These are phyloP conservation scores for Paecilomyces variotii DNA, from an alignment of 2,329 filamentous ascomycete genomes.

Conservation along the genomic window DNA sequence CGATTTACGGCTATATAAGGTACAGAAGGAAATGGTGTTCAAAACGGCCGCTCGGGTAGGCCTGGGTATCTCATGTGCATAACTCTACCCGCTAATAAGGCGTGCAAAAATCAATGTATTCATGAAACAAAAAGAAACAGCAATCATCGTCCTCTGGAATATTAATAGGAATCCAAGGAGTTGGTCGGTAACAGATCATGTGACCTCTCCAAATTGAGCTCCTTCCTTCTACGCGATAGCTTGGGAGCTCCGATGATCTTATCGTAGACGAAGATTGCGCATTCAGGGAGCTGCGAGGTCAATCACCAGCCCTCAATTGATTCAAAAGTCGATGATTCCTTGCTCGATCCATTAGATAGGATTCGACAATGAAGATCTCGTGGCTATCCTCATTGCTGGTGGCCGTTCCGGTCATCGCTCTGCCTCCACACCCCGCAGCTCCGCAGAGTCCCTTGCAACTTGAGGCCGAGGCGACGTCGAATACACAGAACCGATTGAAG, in stretches of 20 bases:
- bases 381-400: not conserved
- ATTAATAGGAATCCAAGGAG: not conserved
- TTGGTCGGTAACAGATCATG: not conserved
- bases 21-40: not conserved
- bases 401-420: not conserved
- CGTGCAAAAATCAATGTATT: not conserved
- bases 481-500: slow-evolving; percentile 14
- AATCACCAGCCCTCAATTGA: not conserved
- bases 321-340: not conserved
- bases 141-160: not conserved
- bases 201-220: not conserved
- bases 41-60: not conserved
- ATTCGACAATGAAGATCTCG: not conserved
- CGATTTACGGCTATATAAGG: not conserved
- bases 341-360: not conserved
- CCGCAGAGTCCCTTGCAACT: not conserved
- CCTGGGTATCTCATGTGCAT: not conserved
- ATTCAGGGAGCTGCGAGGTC: not conserved
- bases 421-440: not conserved
- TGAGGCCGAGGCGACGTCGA: not conserved
- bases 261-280: not conserved
- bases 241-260: not conserved
- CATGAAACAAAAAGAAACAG: not conserved
- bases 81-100: not conserved
- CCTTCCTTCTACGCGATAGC: not conserved